These are phyloP conservation scores for Chromosphaera perkinsii DNA, from an alignment of 208 protist species.

Conservation along the genomic window DNA sequence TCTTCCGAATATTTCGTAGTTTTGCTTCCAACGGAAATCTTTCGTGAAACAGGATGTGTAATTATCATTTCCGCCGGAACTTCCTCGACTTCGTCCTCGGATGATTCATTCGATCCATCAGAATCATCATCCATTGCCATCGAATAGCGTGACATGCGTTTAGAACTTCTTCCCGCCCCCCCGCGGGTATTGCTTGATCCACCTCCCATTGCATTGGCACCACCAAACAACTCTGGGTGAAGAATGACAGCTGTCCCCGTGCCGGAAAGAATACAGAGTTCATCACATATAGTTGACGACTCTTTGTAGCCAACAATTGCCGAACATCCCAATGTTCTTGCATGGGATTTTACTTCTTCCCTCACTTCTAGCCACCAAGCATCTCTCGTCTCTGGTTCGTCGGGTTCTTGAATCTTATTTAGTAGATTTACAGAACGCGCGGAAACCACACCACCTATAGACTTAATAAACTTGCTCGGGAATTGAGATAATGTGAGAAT, in stretches of 20 bases:
- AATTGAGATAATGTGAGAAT: background rate
- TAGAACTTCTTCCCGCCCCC: too few relatives aligned
- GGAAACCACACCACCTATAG: conserved; percentile 27
- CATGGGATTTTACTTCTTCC: conserved; percentile 60
- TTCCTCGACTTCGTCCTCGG: too few relatives aligned
- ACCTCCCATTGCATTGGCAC: too few relatives aligned
- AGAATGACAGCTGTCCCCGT: conserved; percentile 53
- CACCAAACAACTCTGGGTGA: too few relatives aligned
- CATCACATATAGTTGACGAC: conserved; percentile 36
- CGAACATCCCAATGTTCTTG: conserved; percentile 39
- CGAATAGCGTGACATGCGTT: too few relatives aligned
- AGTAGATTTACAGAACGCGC: conserved; percentile 51
- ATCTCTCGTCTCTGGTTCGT: conserved; percentile 44
- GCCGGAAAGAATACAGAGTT: conserved; percentile 55
- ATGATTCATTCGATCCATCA: too few relatives aligned
- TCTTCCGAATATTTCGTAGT: too few relatives aligned
- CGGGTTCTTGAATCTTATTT: conserved; percentile 45
- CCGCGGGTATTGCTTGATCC: too few relatives aligned
- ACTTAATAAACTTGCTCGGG: background rate
- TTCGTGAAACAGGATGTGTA: too few relatives aligned
- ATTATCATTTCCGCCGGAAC: too few relatives aligned
- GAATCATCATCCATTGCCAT: background rate
- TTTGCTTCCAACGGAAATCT: too few relatives aligned
- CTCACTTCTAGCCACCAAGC: conserved; percentile 57
- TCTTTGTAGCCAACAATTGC: conserved; percentile 58